Evolutionary conservation across 768 basidiomycete species (phyloP), one percentile per base, ranked within the genome.

Genomic region (Xerocomus potaroensis): DNA sequence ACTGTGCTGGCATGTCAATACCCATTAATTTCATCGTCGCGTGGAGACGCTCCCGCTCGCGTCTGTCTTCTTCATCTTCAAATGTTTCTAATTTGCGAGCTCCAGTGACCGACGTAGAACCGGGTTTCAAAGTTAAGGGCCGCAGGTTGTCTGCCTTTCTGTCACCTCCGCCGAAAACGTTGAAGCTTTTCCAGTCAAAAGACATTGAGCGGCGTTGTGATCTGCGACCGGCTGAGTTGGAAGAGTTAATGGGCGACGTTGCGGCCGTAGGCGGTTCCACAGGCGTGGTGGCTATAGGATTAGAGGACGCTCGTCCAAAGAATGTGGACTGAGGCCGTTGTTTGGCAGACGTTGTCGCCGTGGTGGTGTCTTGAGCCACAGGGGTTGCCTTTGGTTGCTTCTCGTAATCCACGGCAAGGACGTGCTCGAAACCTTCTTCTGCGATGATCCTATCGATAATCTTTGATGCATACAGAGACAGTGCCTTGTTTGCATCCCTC

Each of bases 391-490:
- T 78, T 10, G 70, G 67, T 24, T 77, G 71, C 49, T 80, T 78
- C 39, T 88, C 87, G 57, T 89, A 95, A 65, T 97, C 94, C 36
- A 80, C 84, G n/a, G 94, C 89, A 29, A 97, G 80, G 45, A 98
- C 88, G 58, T 95, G 91, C 66, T 98, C 95, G 69, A 95, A 97
- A 19, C 93, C 93, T 67, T 96, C 94, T 66, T 94, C 87, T 1
- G 87, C 79, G 57, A 97, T 95, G 62, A 98, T 96, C 36, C 94
- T 82, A 71, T 98, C 95, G 59, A 98, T 89, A 55, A 98, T 98
- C 75, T 97, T 98, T 37, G 91, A 92, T 4, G 94, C 92, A 61
- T 98, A 98, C 32, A 97, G 69, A 15, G 91, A 91, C 11, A 98
- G 72, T 1, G 94, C 94, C 65, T 95, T 95, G 73, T 96, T 97